Percentiles rank a stretch among this genome's conserved stretches.
Conservation (phyloP, 2,329 filamentous ascomycete species). For the Periglandula ipomoeae region DNA sequence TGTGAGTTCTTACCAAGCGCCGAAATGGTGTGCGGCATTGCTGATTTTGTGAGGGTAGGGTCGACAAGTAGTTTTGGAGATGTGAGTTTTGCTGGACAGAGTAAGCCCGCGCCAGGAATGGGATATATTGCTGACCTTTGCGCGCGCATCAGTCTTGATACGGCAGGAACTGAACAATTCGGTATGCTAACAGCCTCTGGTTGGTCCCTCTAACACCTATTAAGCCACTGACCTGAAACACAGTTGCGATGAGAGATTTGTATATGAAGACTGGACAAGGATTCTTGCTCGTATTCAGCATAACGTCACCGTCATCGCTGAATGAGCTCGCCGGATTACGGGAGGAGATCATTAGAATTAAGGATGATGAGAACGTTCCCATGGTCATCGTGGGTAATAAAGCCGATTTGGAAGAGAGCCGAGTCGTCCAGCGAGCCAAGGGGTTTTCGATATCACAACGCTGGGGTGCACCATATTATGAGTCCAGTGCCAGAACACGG, state of each 20-base stretch:
- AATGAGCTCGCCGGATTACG: conserved; percentile 72
- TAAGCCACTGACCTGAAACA: not conserved
- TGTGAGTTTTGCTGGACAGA: conserved; percentile 49
- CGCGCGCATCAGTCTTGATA: conserved; percentile 56
- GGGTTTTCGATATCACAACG: conserved; percentile 79
- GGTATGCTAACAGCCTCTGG: conserved; percentile 44
- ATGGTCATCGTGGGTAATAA: conserved; percentile 93
- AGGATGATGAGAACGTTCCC: conserved; percentile 75
- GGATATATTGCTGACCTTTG: conserved; percentile 14
- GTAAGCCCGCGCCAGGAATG: not conserved
- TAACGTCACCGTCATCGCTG: conserved; percentile 76
- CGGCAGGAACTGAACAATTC: conserved; percentile 86
- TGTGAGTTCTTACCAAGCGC: conserved; percentile 46
- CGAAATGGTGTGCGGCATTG: not conserved
- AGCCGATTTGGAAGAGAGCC: conserved; percentile 79
- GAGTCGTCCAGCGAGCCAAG: conserved; percentile 65
- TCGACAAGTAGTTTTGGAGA: conserved; percentile 81
- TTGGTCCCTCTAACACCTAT: not conserved
- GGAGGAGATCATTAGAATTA: conserved; percentile 85
- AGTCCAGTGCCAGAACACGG: conserved; percentile 72
- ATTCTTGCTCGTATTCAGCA: conserved; percentile 86
- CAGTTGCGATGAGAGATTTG: conserved; percentile 62
- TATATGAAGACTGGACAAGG: conserved; percentile 94
- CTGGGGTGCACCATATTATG: conserved; percentile 87
- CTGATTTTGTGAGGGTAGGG: conserved; percentile 42